Base-by-base conservation (phyloP, 1,284 basidiomycete genomes). In the Marasmius oreades region DNA sequence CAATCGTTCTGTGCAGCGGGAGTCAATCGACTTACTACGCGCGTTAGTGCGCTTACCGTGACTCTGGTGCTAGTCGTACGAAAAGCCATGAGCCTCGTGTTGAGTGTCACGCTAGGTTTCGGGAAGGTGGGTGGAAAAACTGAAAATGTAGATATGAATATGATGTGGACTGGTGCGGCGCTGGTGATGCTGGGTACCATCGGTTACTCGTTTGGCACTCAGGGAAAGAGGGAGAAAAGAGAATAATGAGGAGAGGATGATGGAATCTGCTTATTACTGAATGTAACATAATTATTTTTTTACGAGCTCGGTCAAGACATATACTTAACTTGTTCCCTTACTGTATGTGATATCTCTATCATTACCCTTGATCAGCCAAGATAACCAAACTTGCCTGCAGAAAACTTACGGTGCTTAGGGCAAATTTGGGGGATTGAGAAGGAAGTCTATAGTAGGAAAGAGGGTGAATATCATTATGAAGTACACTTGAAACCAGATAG, bases 1-100 rank as follows among this genome's bases (percentile, higher is more conserved):
- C 93, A 96, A 67, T 78, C 95, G 2, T 60, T 96, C 14, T 98
- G 95, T 70, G 88, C 92, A n/a, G 79, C 92, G 2, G 95, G 95
- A 37, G 95, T 97, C 44, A 88, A 98, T 67, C 79, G 91, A 37
- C 78, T 98, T 56, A 95, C 93, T 0, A 81, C 83, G 1, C 79
- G 82, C 43, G 91, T 95, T 3, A 87, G 84, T 46, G 82, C 88
- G 6, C 79, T 96, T 10, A 92, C 86, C 0, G 94, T 97, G 31
- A 95, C 93, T 11, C 85, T 98, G 53, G 80, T 96, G 14, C 79
- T 97, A 51, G 93, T 93, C 39, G 85, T 98, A 20, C 82, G 95
- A 52, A 98, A 98, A 70, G 95, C 94, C 1, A 77, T 86, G 16
- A 95, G 92, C 55, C 76, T 97, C 16, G 74, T 90, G 14, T 81